Conservation (phyloP, 805 yeast species). For the Candida glaebosa region DNA sequence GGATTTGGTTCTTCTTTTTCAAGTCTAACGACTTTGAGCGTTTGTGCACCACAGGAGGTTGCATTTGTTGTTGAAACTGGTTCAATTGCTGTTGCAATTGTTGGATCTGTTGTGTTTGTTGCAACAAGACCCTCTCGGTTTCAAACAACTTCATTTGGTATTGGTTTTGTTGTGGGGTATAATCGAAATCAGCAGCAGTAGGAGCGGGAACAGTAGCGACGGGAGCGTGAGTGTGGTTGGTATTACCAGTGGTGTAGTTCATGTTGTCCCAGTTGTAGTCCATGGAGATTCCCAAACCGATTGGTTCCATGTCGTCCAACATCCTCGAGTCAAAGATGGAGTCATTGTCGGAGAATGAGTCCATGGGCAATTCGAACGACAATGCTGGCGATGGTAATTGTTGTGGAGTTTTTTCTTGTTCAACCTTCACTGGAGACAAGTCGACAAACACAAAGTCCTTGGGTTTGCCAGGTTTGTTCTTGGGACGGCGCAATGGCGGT, state of each 20-base stretch:
- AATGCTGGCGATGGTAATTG: slow-evolving; percentile 16
- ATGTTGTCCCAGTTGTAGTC: slow-evolving; percentile 17
- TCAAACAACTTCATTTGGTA: slow-evolving; percentile 11
- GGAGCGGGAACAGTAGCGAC: not conserved
- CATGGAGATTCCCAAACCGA: slow-evolving; percentile 8
- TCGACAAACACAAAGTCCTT: slow-evolving; percentile 45
- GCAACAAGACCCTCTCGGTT: slow-evolving; percentile 19
- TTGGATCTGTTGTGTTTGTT: slow-evolving; percentile 23
- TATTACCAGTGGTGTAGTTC: slow-evolving; percentile 4
- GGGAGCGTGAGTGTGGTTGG: slow-evolving; percentile 8
- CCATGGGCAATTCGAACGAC: slow-evolving; percentile 10
- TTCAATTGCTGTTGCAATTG: slow-evolving; percentile 20
- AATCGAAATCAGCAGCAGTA: not conserved
- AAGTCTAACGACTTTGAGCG: slow-evolving; percentile 26
- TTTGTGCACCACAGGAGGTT: slow-evolving; percentile 14
- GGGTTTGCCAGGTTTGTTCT: slow-evolving; percentile 42
- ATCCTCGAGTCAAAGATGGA: slow-evolving; percentile 13
- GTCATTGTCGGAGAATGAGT: slow-evolving; percentile 16
- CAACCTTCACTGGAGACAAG: slow-evolving; percentile 38
- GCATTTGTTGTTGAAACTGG: slow-evolving; percentile 12
- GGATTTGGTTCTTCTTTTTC: slow-evolving; percentile 13
- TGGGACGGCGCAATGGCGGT: slow-evolving; percentile 42
- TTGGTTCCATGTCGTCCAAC: slow-evolving; percentile 4
- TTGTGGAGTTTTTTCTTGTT: slow-evolving; percentile 16
- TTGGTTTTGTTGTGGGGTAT: not conserved